phyloP scores from a whole-genome alignment of 2,329 filamentous ascomycete species.

The Trichophyton rubrum region DNA sequence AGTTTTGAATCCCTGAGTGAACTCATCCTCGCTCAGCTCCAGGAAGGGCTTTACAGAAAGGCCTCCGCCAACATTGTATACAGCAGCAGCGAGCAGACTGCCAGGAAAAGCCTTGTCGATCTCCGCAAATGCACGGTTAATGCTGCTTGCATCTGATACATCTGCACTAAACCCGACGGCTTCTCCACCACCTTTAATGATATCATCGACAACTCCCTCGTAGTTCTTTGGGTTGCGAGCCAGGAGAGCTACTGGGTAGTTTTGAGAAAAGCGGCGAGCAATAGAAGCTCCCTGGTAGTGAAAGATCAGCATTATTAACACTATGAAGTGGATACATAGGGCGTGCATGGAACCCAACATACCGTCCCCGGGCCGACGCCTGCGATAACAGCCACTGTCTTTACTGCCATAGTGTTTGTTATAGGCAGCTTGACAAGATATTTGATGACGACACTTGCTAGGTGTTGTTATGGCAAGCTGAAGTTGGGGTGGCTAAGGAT shows the following conservation, averaged over 20 bases:
- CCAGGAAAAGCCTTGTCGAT: constrained; percentile 43
- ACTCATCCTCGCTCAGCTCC: constrained; percentile 48
- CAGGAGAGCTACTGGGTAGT: constrained; percentile 48
- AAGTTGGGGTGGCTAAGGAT: too few relatives aligned
- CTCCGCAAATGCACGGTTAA: constrained; percentile 42
- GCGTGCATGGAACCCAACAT: not conserved
- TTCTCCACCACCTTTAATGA: constrained; percentile 46
- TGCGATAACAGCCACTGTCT: constrained; percentile 35
- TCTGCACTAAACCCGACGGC: constrained; percentile 51
- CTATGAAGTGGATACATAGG: not conserved
- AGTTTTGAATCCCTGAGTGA: constrained; percentile 39
- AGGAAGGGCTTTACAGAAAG: constrained; percentile 50
- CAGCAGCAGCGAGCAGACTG: constrained; percentile 38
- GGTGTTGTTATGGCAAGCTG: too few relatives aligned
- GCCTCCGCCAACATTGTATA: constrained; percentile 49
- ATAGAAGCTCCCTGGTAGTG: constrained; percentile 41
- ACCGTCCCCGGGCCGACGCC: constrained; percentile 38
- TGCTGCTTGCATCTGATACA: constrained; percentile 40
- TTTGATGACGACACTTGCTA: not conserved
- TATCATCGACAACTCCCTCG: constrained; percentile 44
- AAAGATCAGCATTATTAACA: not conserved
- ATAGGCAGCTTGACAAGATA: not conserved
- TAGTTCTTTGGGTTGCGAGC: constrained; percentile 47
- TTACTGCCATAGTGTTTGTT: constrained; percentile 21
- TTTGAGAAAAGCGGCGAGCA: constrained; percentile 45